phyloP scores from a whole-genome alignment of 495 filamentous ascomycete genomes.

The Hypoxylon trugodes region DNA sequence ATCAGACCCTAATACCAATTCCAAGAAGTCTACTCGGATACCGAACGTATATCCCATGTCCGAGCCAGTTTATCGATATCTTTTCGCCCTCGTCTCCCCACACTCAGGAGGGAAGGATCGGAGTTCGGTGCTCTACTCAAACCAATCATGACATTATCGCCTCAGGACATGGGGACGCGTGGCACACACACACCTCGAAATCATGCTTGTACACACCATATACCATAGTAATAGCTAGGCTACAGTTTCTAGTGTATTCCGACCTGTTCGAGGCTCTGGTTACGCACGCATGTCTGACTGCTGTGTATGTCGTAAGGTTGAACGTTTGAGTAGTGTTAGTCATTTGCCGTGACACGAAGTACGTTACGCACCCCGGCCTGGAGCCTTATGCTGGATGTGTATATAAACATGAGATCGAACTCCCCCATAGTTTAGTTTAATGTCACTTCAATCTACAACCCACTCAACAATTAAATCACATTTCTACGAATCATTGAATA shows the following conservation, averaged over 20 bases:
- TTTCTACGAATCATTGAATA: conserved; percentile 21
- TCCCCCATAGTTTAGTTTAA: background rate
- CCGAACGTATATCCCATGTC: background rate
- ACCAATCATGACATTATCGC: conserved; percentile 23
- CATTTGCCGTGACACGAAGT: conserved; percentile 27
- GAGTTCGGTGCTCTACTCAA: background rate
- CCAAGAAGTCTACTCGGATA: conserved; percentile 6
- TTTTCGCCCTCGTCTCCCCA: conserved; percentile 21
- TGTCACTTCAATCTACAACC: conserved; percentile 12
- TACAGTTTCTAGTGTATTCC: conserved; percentile 32
- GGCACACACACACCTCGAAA: conserved; percentile 26
- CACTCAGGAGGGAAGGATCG: conserved; percentile 5
- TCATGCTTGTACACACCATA: conserved; percentile 1
- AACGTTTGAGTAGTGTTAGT: conserved; percentile 19
- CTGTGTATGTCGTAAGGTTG: conserved; percentile 25
- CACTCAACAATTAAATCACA: conserved; percentile 2
- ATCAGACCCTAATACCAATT: conserved; percentile 3
- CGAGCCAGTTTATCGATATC: conserved; percentile 2
- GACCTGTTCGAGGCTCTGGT: conserved; percentile 28
- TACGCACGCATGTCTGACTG: conserved; percentile 24
- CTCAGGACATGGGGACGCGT: conserved; percentile 29
- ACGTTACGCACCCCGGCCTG: conserved; percentile 19
- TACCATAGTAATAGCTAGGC: conserved; percentile 18
- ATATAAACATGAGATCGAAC: conserved; percentile 19
- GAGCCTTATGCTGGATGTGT: conserved; percentile 19